Base-by-base conservation (phyloP, 805 yeast genomes). In the Lachancea mirantina region DNA sequence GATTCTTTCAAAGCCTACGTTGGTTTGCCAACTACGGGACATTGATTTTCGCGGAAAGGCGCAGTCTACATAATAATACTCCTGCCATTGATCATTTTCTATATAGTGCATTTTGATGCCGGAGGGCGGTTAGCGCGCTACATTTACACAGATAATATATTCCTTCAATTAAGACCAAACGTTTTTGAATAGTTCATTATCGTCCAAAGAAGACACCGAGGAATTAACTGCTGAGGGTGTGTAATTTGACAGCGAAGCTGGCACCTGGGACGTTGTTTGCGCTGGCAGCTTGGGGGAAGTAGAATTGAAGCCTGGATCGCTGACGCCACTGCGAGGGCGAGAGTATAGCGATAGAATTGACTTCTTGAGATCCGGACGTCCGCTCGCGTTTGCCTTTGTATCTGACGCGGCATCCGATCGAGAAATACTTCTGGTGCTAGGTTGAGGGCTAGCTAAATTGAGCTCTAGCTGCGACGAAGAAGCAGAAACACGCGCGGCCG, bases 21-120 rank as follows among this genome's bases (percentile, higher is more conserved):
- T 38, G 98, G 98, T 5, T 72, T 89, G 48, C 97, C 97, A 52
- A 88, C 97, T 23, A 82, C 95, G 17, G 97, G 97, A 46, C 70
- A 67, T 16, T 21, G 28, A 11, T 10, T 19, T 10, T 8, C 10
- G 22, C 10, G 8, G 10, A 8, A 19, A 10, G 10, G 8, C 10
- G 22, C 22, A 10, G 9, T 8, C 22, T 10, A 10, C 10, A 19
- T 19, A 8, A 19, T 19, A 19, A 17, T 8, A n/a, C 6, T 7
- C 7, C 14, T 25, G 15, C 8, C 14, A 14, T 6, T 25, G 7
- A 4, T 26, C 19, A 27, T 27, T 19, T 27, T 27, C 30, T 18
- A 14, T n/a, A n/a, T n/a, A n/a, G n/a, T n/a, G n/a, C 18, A 4
- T 11, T 27, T 8, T n/a, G 10, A 19, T 8, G 10, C 9, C 22